A percentile compares a stretch with the other conserved stretches of the same genome.
phyloP scores from a whole-genome alignment of 352 stramenopile species.

The Globisporangium middletonii region DNA sequence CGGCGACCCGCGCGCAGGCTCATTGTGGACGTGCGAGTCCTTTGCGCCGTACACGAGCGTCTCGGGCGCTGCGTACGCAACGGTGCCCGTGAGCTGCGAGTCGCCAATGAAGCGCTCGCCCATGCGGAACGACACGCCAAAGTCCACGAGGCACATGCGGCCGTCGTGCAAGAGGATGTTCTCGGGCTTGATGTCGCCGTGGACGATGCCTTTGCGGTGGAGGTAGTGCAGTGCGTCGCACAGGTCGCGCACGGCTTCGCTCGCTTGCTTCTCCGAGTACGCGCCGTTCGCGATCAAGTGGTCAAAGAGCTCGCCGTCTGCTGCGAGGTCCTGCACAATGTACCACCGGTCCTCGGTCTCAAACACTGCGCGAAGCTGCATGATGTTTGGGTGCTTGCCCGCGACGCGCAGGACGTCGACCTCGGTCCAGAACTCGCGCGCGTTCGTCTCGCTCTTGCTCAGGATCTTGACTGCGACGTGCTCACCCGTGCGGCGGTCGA shows the following conservation, averaged over 20 bases:
- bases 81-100: constrained; percentile 64
- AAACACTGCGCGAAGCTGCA: constrained; percentile 67
- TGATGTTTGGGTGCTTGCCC: constrained; percentile 72
- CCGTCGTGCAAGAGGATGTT: constrained; percentile 76
- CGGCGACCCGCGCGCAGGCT: constrained; percentile 3
- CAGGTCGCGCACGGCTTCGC: constrained; percentile 56
- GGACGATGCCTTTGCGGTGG: constrained; percentile 83
- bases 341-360: constrained; percentile 72
- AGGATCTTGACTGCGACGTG: constrained; percentile 78
- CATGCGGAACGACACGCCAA: constrained; percentile 77
- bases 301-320: constrained; percentile 86
- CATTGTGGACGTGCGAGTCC: constrained; percentile 8
- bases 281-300: constrained; percentile 78
- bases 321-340: constrained; percentile 79
- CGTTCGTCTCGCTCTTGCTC: constrained; percentile 68
- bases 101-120: constrained; percentile 74
- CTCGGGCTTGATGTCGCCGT: constrained; percentile 87
- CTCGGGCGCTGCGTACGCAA: constrained; percentile 71
- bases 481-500: constrained; percentile 58
- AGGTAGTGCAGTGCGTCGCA: constrained; percentile 80
- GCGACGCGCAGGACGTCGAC: constrained; percentile 71
- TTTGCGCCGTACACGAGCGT: constrained; percentile 45
- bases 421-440: constrained; percentile 79
- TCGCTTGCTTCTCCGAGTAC: constrained; percentile 83
- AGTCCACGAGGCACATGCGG: constrained; percentile 83